These are phyloP conservation scores for Boletales sp. DNA, from an alignment of 768 basidiomycete species.

Conservation along the genomic window DNA sequence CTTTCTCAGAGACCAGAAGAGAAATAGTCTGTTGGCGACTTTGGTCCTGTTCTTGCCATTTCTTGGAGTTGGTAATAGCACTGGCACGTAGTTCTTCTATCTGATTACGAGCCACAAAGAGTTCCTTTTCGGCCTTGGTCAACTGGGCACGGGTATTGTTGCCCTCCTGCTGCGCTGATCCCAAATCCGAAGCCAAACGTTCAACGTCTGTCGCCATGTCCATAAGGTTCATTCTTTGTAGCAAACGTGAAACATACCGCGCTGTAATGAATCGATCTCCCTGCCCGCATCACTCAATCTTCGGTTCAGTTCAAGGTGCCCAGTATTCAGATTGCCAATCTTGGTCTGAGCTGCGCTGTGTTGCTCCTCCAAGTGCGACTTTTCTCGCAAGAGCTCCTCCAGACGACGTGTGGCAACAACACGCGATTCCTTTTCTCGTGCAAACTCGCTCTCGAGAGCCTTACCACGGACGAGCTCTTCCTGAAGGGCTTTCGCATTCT, in stretches of 20 bases:
- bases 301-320: constrained; percentile 8
- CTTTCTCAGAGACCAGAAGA: constrained; percentile 73
- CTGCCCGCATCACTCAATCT: constrained; percentile 6
- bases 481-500: constrained; percentile 13
- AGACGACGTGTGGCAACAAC: constrained; percentile 6
- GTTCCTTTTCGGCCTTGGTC: constrained; percentile 17
- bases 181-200: constrained; percentile 17
- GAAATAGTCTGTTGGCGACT: constrained; percentile 73
- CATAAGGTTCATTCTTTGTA: constrained; percentile 26
- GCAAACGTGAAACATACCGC: constrained; percentile 20
- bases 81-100: constrained; percentile 17
- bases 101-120: constrained; percentile 15
- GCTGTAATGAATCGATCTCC: constrained; percentile 15
- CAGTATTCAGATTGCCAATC: constrained; percentile 15
- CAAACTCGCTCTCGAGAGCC: constrained; percentile 21
- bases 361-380: constrained; percentile 18
- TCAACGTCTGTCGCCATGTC: constrained; percentile 16
- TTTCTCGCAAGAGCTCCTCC: constrained; percentile 23
- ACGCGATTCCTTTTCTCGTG: constrained; percentile 12
- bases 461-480: constrained; percentile 17
- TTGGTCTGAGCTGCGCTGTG: constrained; percentile 9
- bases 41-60: constrained; percentile 35
- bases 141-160: constrained; percentile 11
- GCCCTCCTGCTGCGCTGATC: constrained; percentile 9
- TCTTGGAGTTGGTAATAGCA: constrained; percentile 10